A percentile compares a stretch with the other conserved stretches of the same genome.
Conservation (phyloP, 2,329 filamentous ascomycete genomes). For the Cordyceps pruinosa region DNA sequence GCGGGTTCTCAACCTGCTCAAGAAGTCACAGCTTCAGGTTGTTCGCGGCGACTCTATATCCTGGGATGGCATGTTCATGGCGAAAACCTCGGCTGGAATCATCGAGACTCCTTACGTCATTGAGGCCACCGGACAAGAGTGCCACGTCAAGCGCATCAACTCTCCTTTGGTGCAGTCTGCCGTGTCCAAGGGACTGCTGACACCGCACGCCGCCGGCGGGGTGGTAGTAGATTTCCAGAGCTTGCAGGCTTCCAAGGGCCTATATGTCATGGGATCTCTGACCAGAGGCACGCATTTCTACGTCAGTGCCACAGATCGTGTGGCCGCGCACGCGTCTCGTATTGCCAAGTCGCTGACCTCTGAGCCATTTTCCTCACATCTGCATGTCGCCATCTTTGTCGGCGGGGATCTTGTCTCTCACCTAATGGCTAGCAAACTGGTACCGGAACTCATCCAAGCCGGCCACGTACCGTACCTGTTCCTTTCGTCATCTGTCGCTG, state of each 20-base stretch:
- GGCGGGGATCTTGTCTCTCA: conserved; percentile 3
- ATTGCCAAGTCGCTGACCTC: conserved; percentile 5
- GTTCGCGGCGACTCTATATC: neutral
- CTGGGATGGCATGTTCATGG: conserved; percentile 6
- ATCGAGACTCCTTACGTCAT: conserved; percentile 2
- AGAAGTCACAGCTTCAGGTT: conserved; percentile 1
- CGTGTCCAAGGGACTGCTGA: neutral
- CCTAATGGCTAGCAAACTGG: conserved; percentile 8
- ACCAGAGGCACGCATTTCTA: conserved; percentile 11
- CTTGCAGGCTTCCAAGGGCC: neutral
- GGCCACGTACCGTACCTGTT: conserved; percentile 11
- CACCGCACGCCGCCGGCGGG: conserved; percentile 3
- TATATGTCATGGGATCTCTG: conserved; percentile 10
- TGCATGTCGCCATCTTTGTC: conserved; percentile 6
- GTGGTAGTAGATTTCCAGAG: conserved; percentile 9
- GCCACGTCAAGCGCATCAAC: conserved; percentile 3
- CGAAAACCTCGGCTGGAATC: conserved; percentile 2
- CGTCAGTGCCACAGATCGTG: conserved; percentile 10
- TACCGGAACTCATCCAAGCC: neutral
- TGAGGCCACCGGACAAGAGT: conserved; percentile 7
- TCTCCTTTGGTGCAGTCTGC: conserved; percentile 4
- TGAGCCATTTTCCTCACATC: neutral
- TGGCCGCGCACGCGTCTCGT: conserved; percentile 8
- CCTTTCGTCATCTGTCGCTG: neutral
- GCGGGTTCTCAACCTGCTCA: neutral